These are phyloP conservation scores for Cicer cuneatum DNA, from an alignment of 306 rosid genomes.

Conservation along the genomic window DNA sequence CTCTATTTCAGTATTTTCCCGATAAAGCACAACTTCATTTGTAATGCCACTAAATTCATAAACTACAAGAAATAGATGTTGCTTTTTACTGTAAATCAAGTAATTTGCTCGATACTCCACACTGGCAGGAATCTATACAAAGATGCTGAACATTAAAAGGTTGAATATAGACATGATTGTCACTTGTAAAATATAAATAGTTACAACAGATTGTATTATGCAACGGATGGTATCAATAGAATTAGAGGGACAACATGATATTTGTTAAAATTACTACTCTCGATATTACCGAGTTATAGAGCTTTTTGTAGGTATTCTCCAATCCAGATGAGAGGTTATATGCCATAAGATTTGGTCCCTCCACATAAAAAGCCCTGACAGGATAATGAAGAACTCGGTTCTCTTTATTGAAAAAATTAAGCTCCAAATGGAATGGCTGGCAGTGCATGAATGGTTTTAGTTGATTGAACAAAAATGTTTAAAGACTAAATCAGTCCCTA, in stretches of 20 bases:
- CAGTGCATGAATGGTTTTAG: conserved; percentile 49
- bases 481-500: conserved; percentile 36
- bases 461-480: conserved; percentile 33
- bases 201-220: conserved; percentile 26
- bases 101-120: conserved; percentile 84
- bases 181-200: conserved; percentile 23
- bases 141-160: conserved; percentile 45
- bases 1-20: conserved; percentile 73
- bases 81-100: conserved; percentile 80
- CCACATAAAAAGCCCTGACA: conserved; percentile 84
- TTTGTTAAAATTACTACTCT: conserved; percentile 38
- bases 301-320: conserved; percentile 85
- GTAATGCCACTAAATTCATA: conserved; percentile 81
- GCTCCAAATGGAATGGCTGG: conserved; percentile 97
- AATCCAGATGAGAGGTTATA: conserved; percentile 78
- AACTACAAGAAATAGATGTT: conserved; percentile 77
- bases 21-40: conserved; percentile 82
- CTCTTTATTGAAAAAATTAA: conserved; percentile 93
- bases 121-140: conserved; percentile 77
- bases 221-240: conserved; percentile 31
- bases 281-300: conserved; percentile 78
- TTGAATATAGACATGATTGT: conserved; percentile 29
- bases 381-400: conserved; percentile 98
- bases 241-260: conserved; percentile 38
- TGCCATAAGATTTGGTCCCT: conserved; percentile 85